Percentiles rank a stretch among this genome's conserved stretches.
Conservation (phyloP, 257 asterid species). For the Nemophila menziesii region DNA sequence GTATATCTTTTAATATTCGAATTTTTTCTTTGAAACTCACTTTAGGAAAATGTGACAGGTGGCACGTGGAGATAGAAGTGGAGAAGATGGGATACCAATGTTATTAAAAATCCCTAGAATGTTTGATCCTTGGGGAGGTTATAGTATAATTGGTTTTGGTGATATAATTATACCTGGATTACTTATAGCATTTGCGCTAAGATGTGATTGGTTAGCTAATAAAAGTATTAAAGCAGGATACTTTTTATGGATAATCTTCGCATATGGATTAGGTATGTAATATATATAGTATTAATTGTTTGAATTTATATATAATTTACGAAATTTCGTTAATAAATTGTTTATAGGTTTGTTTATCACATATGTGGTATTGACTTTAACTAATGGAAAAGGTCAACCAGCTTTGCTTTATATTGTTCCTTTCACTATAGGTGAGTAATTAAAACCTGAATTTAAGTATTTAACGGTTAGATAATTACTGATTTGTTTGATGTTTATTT, state of each 20-base stretch:
- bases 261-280: slow-evolving; percentile 34
- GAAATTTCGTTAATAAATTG: too few relatives aligned
- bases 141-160: slow-evolving; percentile 20
- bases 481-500: slow-evolving; percentile 8
- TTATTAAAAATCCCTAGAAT: slow-evolving; percentile 16
- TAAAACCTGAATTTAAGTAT: neutral
- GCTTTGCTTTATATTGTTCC: slow-evolving; percentile 99
- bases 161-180: slow-evolving; percentile 19
- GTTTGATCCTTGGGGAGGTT: slow-evolving; percentile 26
- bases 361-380: slow-evolving; percentile 82
- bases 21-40: neutral
- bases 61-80: slow-evolving; percentile 19
- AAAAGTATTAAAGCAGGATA: slow-evolving; percentile 69
- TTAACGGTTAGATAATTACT: neutral
- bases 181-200: slow-evolving; percentile 19
- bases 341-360: slow-evolving; percentile 77
- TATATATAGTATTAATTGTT: neutral
- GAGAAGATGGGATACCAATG: slow-evolving; percentile 21
- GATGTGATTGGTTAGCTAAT: slow-evolving; percentile 81
- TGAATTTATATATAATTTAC: too few relatives aligned
- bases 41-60: slow-evolving; percentile 14
- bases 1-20: slow-evolving; percentile 9
- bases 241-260: slow-evolving; percentile 82
- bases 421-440: slow-evolving; percentile 64
- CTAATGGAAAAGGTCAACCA: slow-evolving; percentile 98